These are phyloP conservation scores for Botrytis fragariae DNA, from an alignment of 2,329 filamentous ascomycete species.

Conservation along the genomic window DNA sequence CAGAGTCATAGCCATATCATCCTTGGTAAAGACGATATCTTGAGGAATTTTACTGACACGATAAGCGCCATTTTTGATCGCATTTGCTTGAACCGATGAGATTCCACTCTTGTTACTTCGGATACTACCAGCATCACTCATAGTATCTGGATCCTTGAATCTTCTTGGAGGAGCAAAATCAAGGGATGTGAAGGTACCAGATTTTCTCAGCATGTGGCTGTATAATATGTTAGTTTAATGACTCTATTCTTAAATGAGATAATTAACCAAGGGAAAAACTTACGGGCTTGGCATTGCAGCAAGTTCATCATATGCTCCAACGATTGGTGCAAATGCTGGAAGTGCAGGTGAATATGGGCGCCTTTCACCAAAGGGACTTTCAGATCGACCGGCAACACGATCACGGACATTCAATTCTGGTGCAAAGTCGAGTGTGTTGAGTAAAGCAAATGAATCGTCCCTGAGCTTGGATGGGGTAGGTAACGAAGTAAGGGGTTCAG, in stretches of 20 bases:
- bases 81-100: slow-evolving; percentile 55
- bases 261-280: slow-evolving; percentile 45
- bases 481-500: slow-evolving; percentile 68
- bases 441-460: slow-evolving; percentile 73
- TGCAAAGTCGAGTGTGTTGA: slow-evolving; percentile 77
- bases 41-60: slow-evolving; percentile 65
- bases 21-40: slow-evolving; percentile 62
- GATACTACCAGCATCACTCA: slow-evolving; percentile 67
- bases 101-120: slow-evolving; percentile 63
- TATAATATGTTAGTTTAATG: slow-evolving; percentile 32
- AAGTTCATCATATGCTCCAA: slow-evolving; percentile 83
- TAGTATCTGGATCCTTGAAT: slow-evolving; percentile 59
- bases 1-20: slow-evolving; percentile 53
- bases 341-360: slow-evolving; percentile 73
- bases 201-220: slow-evolving; percentile 72
- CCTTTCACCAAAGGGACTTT: slow-evolving; percentile 62
- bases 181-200: slow-evolving; percentile 71
- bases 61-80: slow-evolving; percentile 67
- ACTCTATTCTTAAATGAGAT: background rate
- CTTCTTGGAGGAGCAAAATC: slow-evolving; percentile 79
- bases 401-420: slow-evolving; percentile 69
- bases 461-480: slow-evolving; percentile 82
- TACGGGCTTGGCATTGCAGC: slow-evolving; percentile 84
- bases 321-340: slow-evolving; percentile 73
- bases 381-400: slow-evolving; percentile 64